Evolutionary conservation across 2,329 filamentous ascomycete species (phyloP).

Genomic region (Alternaria sp.): DNA sequence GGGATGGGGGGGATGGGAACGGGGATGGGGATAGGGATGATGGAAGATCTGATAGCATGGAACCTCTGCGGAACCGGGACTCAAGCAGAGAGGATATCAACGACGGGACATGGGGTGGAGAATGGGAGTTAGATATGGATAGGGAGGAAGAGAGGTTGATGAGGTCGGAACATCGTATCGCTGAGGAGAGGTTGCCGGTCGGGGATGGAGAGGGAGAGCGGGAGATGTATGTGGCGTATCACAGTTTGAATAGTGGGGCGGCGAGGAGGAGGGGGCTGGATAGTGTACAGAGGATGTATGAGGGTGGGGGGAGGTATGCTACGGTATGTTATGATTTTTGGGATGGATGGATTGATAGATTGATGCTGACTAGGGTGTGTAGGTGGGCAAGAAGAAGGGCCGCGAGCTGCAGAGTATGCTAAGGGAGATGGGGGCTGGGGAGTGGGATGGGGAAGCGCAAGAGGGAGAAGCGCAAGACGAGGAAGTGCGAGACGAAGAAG

Average conservation of each 20-base stretch:
- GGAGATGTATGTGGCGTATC: background rate
- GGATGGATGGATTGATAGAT: background rate
- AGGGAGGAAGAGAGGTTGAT: background rate
- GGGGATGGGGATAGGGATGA: background rate
- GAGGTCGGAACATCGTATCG: background rate
- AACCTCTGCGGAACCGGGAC: background rate
- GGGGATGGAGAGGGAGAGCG: background rate
- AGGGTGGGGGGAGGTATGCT: background rate
- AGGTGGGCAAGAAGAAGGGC: background rate
- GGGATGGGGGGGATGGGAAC: too few species aligned
- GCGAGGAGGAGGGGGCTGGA: background rate
- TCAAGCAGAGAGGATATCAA: background rate
- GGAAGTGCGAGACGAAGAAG: background rate
- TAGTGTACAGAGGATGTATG: background rate
- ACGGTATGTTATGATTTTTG: background rate
- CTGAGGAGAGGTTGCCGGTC: background rate
- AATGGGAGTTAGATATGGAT: background rate
- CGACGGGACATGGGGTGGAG: background rate
- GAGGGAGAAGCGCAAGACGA: background rate
- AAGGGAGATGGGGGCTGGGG: background rate
- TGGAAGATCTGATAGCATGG: constrained; percentile 2
- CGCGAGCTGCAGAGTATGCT: background rate
- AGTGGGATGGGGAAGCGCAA: background rate
- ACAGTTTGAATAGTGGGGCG: background rate
- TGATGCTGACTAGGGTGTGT: too few species aligned